Evolutionary conservation across 106 monocot species (phyloP).

Genomic region (Platanthera zijinensis): DNA sequence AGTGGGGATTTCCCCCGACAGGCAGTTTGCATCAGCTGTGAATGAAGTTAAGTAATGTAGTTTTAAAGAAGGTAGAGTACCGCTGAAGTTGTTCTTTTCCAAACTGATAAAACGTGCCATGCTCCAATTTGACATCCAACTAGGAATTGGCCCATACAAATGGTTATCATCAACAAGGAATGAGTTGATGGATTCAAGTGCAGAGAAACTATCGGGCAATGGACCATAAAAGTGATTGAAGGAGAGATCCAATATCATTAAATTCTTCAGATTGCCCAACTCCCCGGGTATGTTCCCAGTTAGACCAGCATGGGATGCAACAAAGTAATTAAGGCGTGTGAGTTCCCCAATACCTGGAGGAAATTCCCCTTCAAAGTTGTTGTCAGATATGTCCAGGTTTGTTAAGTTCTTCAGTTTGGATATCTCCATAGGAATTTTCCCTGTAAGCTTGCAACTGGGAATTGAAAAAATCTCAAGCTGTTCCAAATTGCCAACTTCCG

Average conservation of each 20-base stretch:
- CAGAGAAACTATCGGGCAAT: slow-evolving; percentile 48
- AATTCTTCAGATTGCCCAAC: slow-evolving; percentile 53
- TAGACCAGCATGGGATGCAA: slow-evolving; percentile 64
- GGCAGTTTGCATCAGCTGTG: slow-evolving; percentile 73
- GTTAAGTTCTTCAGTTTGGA: slow-evolving; percentile 44
- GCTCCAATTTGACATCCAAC: slow-evolving; percentile 74
- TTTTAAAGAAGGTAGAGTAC: slow-evolving; percentile 49
- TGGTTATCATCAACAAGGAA: slow-evolving; percentile 76
- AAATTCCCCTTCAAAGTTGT: slow-evolving; percentile 56
- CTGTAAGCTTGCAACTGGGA: slow-evolving; percentile 55
- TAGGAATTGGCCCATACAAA: slow-evolving; percentile 58
- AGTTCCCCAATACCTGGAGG: slow-evolving; percentile 60
- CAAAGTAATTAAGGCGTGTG: slow-evolving; percentile 41
- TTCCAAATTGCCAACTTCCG: slow-evolving; percentile 61
- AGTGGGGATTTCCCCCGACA: slow-evolving; percentile 68
- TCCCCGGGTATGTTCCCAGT: slow-evolving; percentile 53
- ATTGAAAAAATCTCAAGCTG: slow-evolving; percentile 43
- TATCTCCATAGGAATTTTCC: slow-evolving; percentile 55
- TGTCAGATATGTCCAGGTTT: slow-evolving; percentile 69
- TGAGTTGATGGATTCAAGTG: slow-evolving; percentile 37
- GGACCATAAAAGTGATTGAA: slow-evolving; percentile 77
- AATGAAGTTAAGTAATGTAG: slow-evolving; percentile 44
- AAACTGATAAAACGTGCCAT: slow-evolving; percentile 35
- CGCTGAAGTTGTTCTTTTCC: slow-evolving; percentile 60
- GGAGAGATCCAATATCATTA: slow-evolving; percentile 62